Conservation (phyloP, 2,329 filamentous ascomycete genomes). For the Colletotrichum sp. region DNA sequence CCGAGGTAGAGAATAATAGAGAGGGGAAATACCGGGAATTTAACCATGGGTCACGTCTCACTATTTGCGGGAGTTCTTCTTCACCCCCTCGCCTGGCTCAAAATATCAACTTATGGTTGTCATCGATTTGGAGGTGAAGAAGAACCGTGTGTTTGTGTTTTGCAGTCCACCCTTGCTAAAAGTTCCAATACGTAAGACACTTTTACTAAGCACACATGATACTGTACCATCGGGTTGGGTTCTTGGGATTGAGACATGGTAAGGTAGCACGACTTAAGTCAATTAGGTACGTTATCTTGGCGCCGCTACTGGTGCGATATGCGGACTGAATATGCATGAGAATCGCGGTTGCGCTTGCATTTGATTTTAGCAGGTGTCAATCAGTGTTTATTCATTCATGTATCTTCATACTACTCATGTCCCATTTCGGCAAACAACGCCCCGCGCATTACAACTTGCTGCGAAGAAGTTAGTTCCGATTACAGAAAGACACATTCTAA, state of each 20-base stretch:
- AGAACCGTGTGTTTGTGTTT: too few relatives aligned
- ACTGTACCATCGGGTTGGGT: fast-evolving
- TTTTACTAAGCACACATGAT: too few relatives aligned
- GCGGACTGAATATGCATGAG: fast-evolving
- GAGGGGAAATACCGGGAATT: too few relatives aligned
- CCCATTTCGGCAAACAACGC: neutral
- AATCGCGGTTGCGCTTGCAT: too few relatives aligned
- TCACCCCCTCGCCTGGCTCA: fast-evolving
- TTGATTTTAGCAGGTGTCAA: too few relatives aligned
- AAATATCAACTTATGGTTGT: fast-evolving
- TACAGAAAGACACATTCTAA: too few relatives aligned
- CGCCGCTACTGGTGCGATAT: fast-evolving
- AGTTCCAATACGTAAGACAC: too few relatives aligned
- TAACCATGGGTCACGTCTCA: too few relatives aligned
- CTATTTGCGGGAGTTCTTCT: fast-evolving
- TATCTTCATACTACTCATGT: neutral
- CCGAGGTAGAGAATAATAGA: neutral
- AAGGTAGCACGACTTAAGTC: neutral
- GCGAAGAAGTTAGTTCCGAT: neutral
- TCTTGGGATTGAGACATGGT: fast-evolving
- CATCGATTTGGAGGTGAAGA: neutral
- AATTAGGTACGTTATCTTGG: fast-evolving
- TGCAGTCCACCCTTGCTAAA: too few relatives aligned
- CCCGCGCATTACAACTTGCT: neutral
- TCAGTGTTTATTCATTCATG: neutral